phyloP scores from a whole-genome alignment of 2,329 filamentous ascomycete species.

The Ophiostoma novo-ulmi region DNA sequence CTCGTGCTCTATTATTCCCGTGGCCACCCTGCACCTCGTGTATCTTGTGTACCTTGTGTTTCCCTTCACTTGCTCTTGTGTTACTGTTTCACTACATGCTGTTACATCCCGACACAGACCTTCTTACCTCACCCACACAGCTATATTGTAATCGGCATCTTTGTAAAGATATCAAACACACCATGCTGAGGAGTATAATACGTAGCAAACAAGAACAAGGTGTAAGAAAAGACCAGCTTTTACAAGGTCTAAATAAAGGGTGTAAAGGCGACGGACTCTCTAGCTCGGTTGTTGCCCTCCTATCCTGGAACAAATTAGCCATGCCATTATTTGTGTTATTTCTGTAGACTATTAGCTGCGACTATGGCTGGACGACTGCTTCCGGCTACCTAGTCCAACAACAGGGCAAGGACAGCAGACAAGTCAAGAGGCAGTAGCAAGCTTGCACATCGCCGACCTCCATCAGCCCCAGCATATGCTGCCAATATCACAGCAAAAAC shows the following conservation, averaged over 20 bases:
- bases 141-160: too few relatives aligned
- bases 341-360: background rate
- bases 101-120: constrained; percentile 3
- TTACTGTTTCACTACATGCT: background rate
- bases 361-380: background rate
- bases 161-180: too few relatives aligned
- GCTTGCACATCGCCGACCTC: background rate
- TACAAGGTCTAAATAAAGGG: background rate
- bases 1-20: too few relatives aligned
- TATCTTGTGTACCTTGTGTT: background rate
- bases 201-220: too few relatives aligned
- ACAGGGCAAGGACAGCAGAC: background rate
- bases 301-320: too few relatives aligned
- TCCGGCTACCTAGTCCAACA: background rate
- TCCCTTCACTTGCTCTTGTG: background rate
- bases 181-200: too few relatives aligned
- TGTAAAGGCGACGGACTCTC: background rate
- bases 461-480: background rate
- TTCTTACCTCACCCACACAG: background rate
- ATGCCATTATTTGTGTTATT: background rate
- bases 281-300: background rate
- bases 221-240: too few relatives aligned
- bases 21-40: too few relatives aligned
- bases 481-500: background rate
- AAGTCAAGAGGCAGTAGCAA: background rate